Percentiles rank a stretch among this genome's conserved stretches.
phyloP scores from a whole-genome alignment of 2,329 filamentous ascomycete species.

The Pseudomassariella vexata region DNA sequence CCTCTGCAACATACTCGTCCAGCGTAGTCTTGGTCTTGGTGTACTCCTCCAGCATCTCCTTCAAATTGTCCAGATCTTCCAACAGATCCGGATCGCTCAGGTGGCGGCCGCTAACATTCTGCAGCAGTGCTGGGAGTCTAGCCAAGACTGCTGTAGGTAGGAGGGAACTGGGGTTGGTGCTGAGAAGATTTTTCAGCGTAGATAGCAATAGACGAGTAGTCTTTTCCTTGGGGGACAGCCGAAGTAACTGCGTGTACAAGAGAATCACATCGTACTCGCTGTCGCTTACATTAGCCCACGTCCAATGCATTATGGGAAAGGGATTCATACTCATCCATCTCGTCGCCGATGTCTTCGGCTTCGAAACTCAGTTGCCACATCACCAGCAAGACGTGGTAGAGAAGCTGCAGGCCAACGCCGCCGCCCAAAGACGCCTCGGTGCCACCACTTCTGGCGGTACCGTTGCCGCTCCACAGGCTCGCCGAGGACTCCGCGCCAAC shows the following conservation, averaged over 20 bases:
- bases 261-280: conserved; percentile 91
- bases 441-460: conserved; percentile 50
- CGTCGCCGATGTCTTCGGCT: conserved; percentile 64
- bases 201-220: conserved; percentile 87
- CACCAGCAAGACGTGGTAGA: conserved; percentile 90
- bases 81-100: conserved; percentile 59
- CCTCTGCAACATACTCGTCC: conserved; percentile 84
- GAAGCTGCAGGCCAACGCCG: conserved; percentile 82
- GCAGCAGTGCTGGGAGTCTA: conserved; percentile 64
- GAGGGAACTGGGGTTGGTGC: conserved; percentile 61
- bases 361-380: conserved; percentile 98
- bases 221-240: conserved; percentile 95
- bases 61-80: conserved; percentile 55
- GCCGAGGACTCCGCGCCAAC: conserved; percentile 57
- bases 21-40: conserved; percentile 70
- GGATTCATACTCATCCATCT: conserved; percentile 71
- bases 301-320: neutral
- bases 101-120: conserved; percentile 57
- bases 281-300: conserved; percentile 18
- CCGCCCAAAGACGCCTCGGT: conserved; percentile 63
- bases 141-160: conserved; percentile 84
- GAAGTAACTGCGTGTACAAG: conserved; percentile 86
- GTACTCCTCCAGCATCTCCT: conserved; percentile 60
- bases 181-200: conserved; percentile 81
- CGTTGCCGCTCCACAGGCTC: conserved; percentile 54